phyloP scores from a whole-genome alignment of 2,329 filamentous ascomycete genomes.

The Tolypocladium guangdongense region DNA sequence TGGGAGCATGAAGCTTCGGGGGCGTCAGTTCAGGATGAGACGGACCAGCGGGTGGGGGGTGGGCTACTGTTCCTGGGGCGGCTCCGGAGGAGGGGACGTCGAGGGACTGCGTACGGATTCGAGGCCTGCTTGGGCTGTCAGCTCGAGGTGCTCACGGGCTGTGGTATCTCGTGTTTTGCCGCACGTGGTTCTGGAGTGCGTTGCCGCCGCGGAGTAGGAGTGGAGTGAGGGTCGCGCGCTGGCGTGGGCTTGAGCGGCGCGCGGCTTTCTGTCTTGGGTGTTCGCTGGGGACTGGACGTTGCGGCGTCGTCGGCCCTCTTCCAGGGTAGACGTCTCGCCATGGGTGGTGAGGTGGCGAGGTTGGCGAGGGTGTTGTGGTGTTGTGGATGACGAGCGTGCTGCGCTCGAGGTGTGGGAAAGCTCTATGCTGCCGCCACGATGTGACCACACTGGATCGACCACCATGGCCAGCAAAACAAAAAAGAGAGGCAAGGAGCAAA shows the following conservation, averaged over 20 bases:
- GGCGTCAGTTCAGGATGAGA: neutral
- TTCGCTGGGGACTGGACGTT: constrained; percentile 5
- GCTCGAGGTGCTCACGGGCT: neutral
- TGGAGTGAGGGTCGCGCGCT: neutral
- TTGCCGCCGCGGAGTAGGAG: constrained; percentile 2
- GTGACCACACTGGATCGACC: too few relatives aligned
- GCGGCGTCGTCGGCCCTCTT: constrained; percentile 14
- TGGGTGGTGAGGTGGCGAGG: constrained; percentile 17
- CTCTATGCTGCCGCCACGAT: too few relatives aligned
- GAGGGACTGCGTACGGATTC: constrained; percentile 28
- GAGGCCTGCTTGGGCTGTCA: neutral
- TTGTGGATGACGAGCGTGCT: neutral
- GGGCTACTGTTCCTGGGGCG: constrained; percentile 33
- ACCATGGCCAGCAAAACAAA: too few relatives aligned
- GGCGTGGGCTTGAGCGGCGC: neutral
- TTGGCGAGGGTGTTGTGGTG: neutral
- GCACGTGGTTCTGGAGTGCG: neutral
- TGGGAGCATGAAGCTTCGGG: constrained; percentile 48
- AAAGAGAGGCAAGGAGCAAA: too few relatives aligned
- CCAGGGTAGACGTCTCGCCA: constrained; percentile 43
- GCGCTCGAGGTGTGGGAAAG: neutral
- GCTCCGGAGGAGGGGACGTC: constrained; percentile 40
- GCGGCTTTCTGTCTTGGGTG: neutral
- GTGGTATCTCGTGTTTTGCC: neutral
- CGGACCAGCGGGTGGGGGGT: too few relatives aligned